Conservation (phyloP, 2,329 filamentous ascomycete genomes). For the Talaromyces sp. region DNA sequence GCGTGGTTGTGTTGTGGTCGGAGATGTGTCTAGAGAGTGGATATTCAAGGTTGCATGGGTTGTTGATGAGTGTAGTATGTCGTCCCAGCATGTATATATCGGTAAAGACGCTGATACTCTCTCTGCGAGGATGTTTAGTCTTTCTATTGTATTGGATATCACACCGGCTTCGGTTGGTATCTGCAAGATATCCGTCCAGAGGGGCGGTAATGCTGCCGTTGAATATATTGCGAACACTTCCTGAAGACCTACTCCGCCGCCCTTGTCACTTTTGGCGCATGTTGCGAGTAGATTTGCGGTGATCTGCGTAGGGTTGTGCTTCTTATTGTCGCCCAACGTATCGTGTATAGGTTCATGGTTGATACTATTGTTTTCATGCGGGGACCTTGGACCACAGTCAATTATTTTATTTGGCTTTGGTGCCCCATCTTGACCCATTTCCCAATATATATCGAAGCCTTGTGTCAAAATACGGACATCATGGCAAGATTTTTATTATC, state of each 20-base stretch:
- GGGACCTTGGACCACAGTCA: background rate
- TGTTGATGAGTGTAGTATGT: background rate
- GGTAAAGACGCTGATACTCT: constrained; percentile 1
- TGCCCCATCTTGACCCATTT: constrained; percentile 11
- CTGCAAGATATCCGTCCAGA: constrained; percentile 6
- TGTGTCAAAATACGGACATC: background rate
- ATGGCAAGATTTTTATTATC: background rate
- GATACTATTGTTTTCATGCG: background rate
- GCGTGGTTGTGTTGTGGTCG: background rate
- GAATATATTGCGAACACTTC: constrained; percentile 18
- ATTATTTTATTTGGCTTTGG: background rate
- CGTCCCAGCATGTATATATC: constrained; percentile 12
- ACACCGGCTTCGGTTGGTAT: background rate
- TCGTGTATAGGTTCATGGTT: background rate
- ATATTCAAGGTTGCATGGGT: background rate
- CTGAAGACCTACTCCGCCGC: constrained; percentile 12
- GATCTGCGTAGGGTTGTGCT: no score
- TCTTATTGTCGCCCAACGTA: background rate
- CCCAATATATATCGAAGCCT: background rate
- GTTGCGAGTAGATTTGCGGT: constrained; percentile 1
- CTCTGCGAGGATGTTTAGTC: constrained; percentile 3
- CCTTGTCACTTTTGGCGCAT: constrained; percentile 10
- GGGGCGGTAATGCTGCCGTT: constrained; percentile 11
- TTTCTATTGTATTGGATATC: background rate
- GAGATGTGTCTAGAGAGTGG: background rate